Conservation (phyloP, 192 early-diverging fungal genomes). For the Rhizophagus clarus region DNA sequence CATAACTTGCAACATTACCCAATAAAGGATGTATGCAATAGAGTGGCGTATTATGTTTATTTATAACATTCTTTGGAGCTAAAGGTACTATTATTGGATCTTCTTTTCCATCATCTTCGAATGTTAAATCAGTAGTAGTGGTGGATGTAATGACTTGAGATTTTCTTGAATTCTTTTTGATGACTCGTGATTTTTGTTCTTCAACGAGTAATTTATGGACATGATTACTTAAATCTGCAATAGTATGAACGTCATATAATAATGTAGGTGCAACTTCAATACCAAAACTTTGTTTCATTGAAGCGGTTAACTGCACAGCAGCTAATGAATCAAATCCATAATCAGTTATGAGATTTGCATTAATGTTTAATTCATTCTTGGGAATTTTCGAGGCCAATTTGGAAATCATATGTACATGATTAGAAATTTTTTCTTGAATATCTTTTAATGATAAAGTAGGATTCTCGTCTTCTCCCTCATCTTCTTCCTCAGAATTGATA, state of each 20-base stretch:
- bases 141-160: background rate
- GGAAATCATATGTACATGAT: background rate
- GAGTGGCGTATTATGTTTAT: conserved; percentile 26
- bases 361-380: background rate
- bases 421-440: background rate
- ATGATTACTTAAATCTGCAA: background rate
- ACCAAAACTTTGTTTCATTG: conserved; percentile 9
- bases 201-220: background rate
- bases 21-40: conserved; percentile 26
- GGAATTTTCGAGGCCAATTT: background rate
- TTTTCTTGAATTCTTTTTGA: background rate
- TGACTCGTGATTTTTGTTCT: background rate
- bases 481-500: background rate
- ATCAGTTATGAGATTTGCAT: conserved; percentile 20
- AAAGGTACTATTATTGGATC: conserved; percentile 1
- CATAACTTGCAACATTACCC: conserved; percentile 31
- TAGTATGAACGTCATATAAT: conserved; percentile 8
- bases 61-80: background rate
- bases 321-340: conserved; percentile 30
- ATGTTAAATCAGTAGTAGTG: background rate
- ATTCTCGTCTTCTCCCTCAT: background rate
- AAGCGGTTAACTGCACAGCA: conserved; percentile 27
- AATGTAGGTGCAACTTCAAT: conserved; percentile 13
- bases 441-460: background rate
- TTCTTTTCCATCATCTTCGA: conserved; percentile 12